These are phyloP conservation scores for Desmodesmus armatus DNA, from an alignment of 139 green algal genomes.

Conservation along the genomic window DNA sequence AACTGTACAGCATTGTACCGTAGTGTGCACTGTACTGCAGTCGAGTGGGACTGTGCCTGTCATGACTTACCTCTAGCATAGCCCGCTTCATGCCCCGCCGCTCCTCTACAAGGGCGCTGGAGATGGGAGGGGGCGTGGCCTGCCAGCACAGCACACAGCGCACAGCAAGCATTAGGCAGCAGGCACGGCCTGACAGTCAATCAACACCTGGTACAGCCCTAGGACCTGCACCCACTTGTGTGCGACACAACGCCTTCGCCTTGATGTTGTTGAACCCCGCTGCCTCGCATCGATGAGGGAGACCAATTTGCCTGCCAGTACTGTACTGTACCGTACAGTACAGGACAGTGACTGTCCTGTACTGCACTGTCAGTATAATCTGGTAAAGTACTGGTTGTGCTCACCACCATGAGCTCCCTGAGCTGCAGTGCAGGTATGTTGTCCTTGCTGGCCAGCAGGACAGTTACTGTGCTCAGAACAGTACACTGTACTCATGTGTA, in stretches of 20 bases:
- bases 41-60: too few species aligned
- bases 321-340: too few species aligned
- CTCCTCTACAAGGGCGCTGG: constrained; percentile 76
- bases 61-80: constrained; percentile 87
- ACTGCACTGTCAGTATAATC: neutral
- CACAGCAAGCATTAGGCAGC: too few species aligned
- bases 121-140: constrained; percentile 49
- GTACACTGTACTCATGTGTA: neutral
- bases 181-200: too few species aligned
- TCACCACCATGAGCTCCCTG: constrained; percentile 46
- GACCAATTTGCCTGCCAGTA: too few species aligned
- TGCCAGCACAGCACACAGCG: neutral
- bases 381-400: neutral
- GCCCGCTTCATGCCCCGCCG: constrained; percentile 83
- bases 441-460: constrained; percentile 60
- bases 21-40: too few species aligned
- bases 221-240: too few species aligned
- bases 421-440: constrained; percentile 36
- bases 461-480: constrained; percentile 52
- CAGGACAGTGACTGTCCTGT: too few species aligned
- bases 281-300: too few species aligned
- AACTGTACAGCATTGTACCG: neutral
- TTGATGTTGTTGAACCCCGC: too few species aligned
- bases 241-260: too few species aligned
- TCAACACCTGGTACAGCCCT: too few species aligned